Base-by-base conservation (phyloP, 371 early-diverging fungal species). In the Apophysomyces ossiformis region DNA sequence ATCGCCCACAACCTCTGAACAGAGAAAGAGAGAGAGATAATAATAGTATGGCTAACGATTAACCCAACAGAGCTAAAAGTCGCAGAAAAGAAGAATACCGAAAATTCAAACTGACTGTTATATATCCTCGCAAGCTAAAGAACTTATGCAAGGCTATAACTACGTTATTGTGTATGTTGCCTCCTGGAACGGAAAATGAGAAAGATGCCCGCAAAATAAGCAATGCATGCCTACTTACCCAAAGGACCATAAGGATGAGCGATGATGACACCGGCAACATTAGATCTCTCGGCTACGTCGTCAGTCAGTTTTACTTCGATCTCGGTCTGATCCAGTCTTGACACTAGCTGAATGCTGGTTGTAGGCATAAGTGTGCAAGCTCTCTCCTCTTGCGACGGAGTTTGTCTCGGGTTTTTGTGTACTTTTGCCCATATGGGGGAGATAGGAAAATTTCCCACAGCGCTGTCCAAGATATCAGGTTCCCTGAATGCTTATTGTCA, bases 181-280 rank as follows among this genome's bases (percentile, higher is more conserved):
- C 82, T 7, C 80, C 80, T 80, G 43, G 6, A 57, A 26, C 7
- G 37, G 39, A 2, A 21, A 21, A 43, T 60, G 41, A 56, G 21
- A 65, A 32, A 12, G 46, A 45, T n/a, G 16, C 1, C 13, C 46
- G 16, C 46, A 18, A 13, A 13, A 12, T 13, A 18, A 45, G 16
- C 46, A 45, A 18, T 57, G 18, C 37, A 32, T 46, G 16, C 58
- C 47, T 57, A 18, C n/a, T 58, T 67, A 76, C 83, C 83, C 46
- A 82, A 64, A 8, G 83, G 83, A 0, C 83, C 83, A 68, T 82
- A 82, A 18, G 83, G 83, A 64, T 82, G 83, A 15, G 75, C 74
- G 50, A 82, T 70, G 35, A 82, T 68, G 5, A 79, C 63, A 12
- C 46, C 46, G 46, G 12, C 12, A 13, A 13, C 46, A 45, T 13